Percentiles rank a stretch among this genome's conserved stretches.
Conservation (phyloP, 2,329 filamentous ascomycete genomes). For the Neocucurbitaria cava region DNA sequence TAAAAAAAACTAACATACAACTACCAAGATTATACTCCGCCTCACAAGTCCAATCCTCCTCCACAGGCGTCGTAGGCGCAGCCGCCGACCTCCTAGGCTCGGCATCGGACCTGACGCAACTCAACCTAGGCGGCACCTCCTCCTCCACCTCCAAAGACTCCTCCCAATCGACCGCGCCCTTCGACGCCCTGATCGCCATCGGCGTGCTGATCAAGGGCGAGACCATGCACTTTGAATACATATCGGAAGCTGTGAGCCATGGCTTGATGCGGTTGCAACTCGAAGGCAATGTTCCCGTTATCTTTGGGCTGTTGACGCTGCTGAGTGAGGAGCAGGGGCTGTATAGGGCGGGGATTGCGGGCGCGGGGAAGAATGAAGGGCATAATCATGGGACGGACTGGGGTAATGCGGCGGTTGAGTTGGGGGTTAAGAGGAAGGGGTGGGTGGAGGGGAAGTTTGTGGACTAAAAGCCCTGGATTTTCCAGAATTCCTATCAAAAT, state of each 20-base stretch:
- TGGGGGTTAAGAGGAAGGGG: slow-evolving; percentile 84
- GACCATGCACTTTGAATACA: slow-evolving; percentile 99
- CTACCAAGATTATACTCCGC: slow-evolving; percentile 76
- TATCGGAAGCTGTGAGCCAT: slow-evolving; percentile 86
- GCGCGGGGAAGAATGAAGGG: slow-evolving; percentile 53
- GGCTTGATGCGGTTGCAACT: slow-evolving; percentile 94
- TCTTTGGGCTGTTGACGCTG: slow-evolving; percentile 92
- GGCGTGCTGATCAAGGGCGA: slow-evolving; percentile 98
- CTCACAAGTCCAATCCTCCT: slow-evolving; percentile 78
- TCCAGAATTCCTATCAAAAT: no score
- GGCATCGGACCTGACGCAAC: slow-evolving; percentile 63
- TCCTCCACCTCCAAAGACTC: slow-evolving; percentile 28
- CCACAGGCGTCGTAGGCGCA: slow-evolving; percentile 63
- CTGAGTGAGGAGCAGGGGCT: slow-evolving; percentile 86
- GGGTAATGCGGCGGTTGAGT: slow-evolving; percentile 92
- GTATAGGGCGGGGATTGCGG: slow-evolving; percentile 76
- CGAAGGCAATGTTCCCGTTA: slow-evolving; percentile 84
- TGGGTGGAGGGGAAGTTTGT: slow-evolving; percentile 76
- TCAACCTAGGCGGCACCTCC: slow-evolving; percentile 18
- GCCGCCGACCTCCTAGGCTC: slow-evolving; percentile 79
- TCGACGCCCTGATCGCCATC: slow-evolving; percentile 94
- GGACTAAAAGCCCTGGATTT: no score
- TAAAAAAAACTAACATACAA: background rate
- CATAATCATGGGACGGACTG: slow-evolving; percentile 98
- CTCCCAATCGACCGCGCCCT: slow-evolving; percentile 59